Base-by-base conservation (phyloP, 352 stramenopile species). In the Saprolegnia diclina region DNA sequence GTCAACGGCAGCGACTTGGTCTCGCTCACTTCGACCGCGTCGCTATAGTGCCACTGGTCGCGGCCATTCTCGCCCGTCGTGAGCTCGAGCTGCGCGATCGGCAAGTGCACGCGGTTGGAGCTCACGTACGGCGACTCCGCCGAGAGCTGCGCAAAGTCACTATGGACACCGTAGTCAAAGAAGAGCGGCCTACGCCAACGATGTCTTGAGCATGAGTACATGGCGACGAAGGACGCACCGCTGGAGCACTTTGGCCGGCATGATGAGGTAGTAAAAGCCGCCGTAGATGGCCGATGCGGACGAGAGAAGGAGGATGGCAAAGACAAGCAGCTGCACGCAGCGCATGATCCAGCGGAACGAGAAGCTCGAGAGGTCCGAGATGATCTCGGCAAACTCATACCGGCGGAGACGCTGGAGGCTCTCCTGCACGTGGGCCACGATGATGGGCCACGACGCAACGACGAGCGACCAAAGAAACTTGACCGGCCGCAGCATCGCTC, bases 221-320 rank as follows among this genome's bases (percentile, higher is more conserved):
- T 10, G 52, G 24, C 5, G 57, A 21, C 6, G 14, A 16, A 87
- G 85, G 38, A 90, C 75, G 19, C 89, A 74, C 50, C 91, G 85
- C 59, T 93, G 83, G 61, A 91, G 83, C 55, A 89, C 81, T 22
- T 84, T 77, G 57, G 83, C 83, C 14, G 85, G 85, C 67, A 94
- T 92, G 38, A 94, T 71, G 22, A 90, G 53, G 67, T 86, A 88
- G 79, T 94, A 94, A 11, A 94, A 65, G 59, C 84, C 32, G 5
- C 67, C 75, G 64, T 94, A 94, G 50, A 94, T 71, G 55, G 89
- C 32, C 3, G 83, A 81, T 26, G 85, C 85, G 18, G 74, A 78
- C 18, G 56, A 72, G 38, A 94, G 76, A 24, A 94, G 75, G 26
- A 81, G 46, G 4, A 74, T 74, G 21, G 87, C 50, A 18, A 42